Evolutionary conservation across 2,329 filamentous ascomycete genomes (phyloP), one percentile per base, ranked within the genome.

Genomic region (Fusarium nelsonii): DNA sequence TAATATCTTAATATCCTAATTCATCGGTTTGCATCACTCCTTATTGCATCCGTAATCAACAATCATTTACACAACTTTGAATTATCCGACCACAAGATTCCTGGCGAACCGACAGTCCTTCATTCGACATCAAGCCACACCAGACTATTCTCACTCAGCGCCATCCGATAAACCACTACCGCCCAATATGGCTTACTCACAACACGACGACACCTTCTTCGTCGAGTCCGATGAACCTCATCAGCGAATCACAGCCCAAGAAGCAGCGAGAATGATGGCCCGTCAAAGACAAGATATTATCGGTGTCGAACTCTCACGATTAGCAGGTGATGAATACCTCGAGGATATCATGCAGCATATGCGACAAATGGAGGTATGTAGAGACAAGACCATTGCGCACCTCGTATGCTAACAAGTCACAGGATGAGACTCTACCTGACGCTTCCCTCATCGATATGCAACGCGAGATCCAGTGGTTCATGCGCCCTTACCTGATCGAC

Each of bases 391-490:
- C 34, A 44, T 26, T 28, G 11, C 36, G 1, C 23, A 20, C 28
- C 33, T 54, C 18, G 46, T 54, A 45, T 58, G 65, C 76, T 83
- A 65, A 76, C 71, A 30, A 60, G 50, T 26, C 43, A 57, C 45
- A 88, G 87, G 88, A 91, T 76, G 92, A 97, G 81, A 98, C 96
- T 30, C 85, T 98, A 71, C 93, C 96, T 55, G 96, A 99, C 80
- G 95, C 97, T 79, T 95, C 95, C 80, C 94, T 97, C 36, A 99
- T 99, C 79, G 96, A 99, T 80, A 97, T 98, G 81, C 96, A 99
- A 82, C 94, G 94, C 71, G 96, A 99, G 86, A 98, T 99, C 69
- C 94, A 98, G 79, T 99, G 96, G 96, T 98, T 97, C 83, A 99
- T 99, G 96, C 87, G 96, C 75, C 96, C 96, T 1, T 98, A 97